Evolutionary conservation across 352 stramenopile genomes (phyloP).

Genomic region (Plasmopara viticola): DNA sequence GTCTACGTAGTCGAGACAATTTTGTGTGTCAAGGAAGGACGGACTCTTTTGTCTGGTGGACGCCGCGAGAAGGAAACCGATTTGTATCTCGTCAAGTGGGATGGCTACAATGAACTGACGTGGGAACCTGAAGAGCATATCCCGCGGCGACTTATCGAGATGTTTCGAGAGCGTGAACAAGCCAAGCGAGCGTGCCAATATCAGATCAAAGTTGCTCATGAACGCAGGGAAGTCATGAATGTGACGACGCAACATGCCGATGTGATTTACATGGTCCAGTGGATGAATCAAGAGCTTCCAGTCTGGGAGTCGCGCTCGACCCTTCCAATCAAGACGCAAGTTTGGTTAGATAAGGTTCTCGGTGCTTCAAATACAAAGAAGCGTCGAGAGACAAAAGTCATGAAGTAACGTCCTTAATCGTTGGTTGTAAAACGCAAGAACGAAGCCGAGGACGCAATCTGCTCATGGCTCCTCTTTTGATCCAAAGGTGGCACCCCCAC

Average conservation of each 20-base stretch:
- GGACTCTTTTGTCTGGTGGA: conserved; percentile 28
- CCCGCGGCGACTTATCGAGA: conserved; percentile 47
- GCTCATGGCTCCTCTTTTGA: neutral
- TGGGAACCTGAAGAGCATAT: conserved; percentile 74
- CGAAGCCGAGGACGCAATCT: conserved; percentile 15
- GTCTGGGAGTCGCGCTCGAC: conserved; percentile 56
- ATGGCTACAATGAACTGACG: conserved; percentile 71
- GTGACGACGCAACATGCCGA: conserved; percentile 46
- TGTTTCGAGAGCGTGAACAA: conserved; percentile 48
- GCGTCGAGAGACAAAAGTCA: conserved; percentile 27
- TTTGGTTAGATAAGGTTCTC: conserved; percentile 70
- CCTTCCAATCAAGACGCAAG: conserved; percentile 42
- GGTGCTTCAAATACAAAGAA: conserved; percentile 34
- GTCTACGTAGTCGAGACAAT: conserved; percentile 71
- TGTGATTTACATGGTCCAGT: conserved; percentile 69
- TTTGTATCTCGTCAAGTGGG: conserved; percentile 74
- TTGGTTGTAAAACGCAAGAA: conserved; percentile 3
- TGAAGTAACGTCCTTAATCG: conserved; percentile 9
- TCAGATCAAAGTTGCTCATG: conserved; percentile 46
- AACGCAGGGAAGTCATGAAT: conserved; percentile 54
- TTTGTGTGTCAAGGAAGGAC: conserved; percentile 56
- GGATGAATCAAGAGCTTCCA: conserved; percentile 36
- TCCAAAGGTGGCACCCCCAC: neutral
- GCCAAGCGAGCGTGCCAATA: conserved; percentile 43
- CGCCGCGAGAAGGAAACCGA: conserved; percentile 48